Percentiles rank a stretch among this genome's conserved stretches.
These are phyloP conservation scores for Mikania micrantha DNA, from an alignment of 129 eudicot genomes.

Conservation along the genomic window DNA sequence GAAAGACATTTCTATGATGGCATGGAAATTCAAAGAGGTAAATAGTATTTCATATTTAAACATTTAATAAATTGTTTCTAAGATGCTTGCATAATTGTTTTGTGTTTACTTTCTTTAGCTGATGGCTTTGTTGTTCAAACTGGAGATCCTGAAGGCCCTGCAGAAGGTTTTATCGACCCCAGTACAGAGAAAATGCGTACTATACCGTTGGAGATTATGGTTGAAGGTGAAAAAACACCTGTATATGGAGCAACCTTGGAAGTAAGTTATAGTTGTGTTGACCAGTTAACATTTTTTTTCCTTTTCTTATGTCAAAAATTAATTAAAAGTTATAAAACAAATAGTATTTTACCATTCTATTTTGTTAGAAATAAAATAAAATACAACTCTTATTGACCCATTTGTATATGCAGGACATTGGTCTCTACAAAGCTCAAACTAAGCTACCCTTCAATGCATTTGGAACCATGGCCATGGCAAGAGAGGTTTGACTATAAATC, in stretches of 20 bases:
- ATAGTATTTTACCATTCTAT: background rate
- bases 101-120: slow-evolving; percentile 40
- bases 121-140: slow-evolving; percentile 99
- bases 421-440: slow-evolving; percentile 97
- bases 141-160: slow-evolving; percentile 97
- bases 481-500: slow-evolving; percentile 54
- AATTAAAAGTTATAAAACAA: background rate
- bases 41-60: background rate
- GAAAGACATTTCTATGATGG: slow-evolving; percentile 96
- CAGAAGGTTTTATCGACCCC: slow-evolving; percentile 97
- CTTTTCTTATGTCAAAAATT: too few relatives aligned
- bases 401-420: slow-evolving; percentile 68
- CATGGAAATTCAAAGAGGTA: slow-evolving; percentile 98
- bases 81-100: slow-evolving; percentile 3
- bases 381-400: background rate
- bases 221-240: slow-evolving; percentile 78
- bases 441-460: slow-evolving; percentile 96
- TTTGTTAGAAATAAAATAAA: background rate
- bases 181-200: slow-evolving; percentile 95
- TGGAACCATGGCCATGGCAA: slow-evolving; percentile 99
- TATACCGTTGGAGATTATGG: slow-evolving; percentile 88
- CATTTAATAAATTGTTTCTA: background rate
- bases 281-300: background rate
- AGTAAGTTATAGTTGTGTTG: slow-evolving; percentile 41
- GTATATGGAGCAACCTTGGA: slow-evolving; percentile 86